Evolutionary conservation across 345 rosid species (phyloP).

Genomic region (Litchi chinensis): DNA sequence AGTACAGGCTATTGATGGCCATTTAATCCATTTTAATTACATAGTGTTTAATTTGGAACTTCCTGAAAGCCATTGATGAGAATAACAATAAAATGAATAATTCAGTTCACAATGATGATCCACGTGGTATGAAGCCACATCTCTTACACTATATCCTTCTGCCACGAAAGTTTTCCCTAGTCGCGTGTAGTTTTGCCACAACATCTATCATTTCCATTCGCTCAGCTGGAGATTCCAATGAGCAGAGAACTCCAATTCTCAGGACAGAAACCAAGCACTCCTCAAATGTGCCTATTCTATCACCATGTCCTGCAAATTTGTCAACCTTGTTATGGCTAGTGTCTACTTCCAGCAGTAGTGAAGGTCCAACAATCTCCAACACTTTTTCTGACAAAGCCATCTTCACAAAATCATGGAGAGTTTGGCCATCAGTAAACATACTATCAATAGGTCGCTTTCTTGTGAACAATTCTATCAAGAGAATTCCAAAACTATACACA

Average conservation of each 20-base stretch:
- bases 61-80: too few relatives aligned
- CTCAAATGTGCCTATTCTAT: background rate
- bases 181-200: background rate
- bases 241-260: conserved; percentile 6
- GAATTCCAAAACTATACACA: conserved; percentile 9
- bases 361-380: background rate
- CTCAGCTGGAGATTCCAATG: background rate
- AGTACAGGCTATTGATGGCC: too few relatives aligned
- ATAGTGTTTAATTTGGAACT: too few relatives aligned
- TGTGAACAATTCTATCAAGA: background rate
- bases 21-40: too few relatives aligned
- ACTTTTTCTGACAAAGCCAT: background rate
- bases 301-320: background rate
- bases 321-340: background rate
- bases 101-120: too few relatives aligned
- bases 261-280: background rate
- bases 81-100: too few relatives aligned
- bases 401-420: background rate
- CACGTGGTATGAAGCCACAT: too few relatives aligned
- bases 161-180: background rate
- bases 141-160: too few relatives aligned
- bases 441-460: conserved; percentile 1
- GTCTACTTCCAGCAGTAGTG: background rate
- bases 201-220: background rate
- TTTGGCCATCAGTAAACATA: background rate